Evolutionary conservation across 805 yeast species (phyloP), one percentile per base, ranked within the genome.

Genomic region (Suhomyces sp.): DNA sequence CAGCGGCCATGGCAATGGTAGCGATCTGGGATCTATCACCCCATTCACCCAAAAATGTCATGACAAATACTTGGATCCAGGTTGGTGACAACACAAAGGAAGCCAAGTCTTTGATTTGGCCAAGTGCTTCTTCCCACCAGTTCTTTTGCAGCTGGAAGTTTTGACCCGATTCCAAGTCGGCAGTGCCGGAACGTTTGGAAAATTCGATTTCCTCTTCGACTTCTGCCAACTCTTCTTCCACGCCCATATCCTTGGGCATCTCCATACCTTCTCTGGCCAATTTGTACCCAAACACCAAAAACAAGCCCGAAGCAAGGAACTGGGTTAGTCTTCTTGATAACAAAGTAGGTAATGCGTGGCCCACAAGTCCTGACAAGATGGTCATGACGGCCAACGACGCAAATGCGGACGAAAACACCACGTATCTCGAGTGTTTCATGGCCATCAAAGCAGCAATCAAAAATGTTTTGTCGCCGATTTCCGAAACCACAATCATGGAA

Each of bases 1-100:
- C 97, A 1, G 99, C 97, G 50, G 98, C 97, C 96, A 94, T 88
- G 41, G 98, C 98, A 63, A 94, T 91, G 33, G 97, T 94, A 44
- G 97, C 97, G 52, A 94, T 90, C 74, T 94, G 99, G 10, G 97
- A 91, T 64, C 99, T 85, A 71, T 94, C 99, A 49, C 99, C 99
- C 96, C 98, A 91, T 74, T 94, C 99, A 55, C 97, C 99, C 48
- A 94, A 74, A 69, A 94, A 94, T 4, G 97, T 90, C 98, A 94
- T 93, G 50, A 84, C 84, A 66, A 94, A 94, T 4, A 93, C 93
- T 75, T 93, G 97, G 59, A 91, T 86, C 92, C 96, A 94, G 8
- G 85, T 73, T 3, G 99, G 98, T 3, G 96, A 87, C 52, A 93
- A 74, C 4, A 90, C 71, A 52, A 84, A 81, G 2, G 84, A 70